These are phyloP conservation scores for Trifolium fragiferum DNA, from an alignment of 306 rosid species.

Conservation along the genomic window DNA sequence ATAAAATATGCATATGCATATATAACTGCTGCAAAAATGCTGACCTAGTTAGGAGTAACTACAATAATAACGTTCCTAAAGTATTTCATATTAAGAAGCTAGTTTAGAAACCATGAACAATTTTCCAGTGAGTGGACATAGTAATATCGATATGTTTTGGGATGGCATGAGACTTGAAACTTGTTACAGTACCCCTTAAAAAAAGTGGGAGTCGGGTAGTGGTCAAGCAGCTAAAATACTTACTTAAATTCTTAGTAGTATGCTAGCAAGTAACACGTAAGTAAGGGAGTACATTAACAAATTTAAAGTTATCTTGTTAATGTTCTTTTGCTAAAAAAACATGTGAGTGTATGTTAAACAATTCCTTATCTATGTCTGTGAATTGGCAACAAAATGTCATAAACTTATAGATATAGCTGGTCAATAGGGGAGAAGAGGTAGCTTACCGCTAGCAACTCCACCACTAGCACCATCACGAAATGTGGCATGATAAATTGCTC, in stretches of 20 bases:
- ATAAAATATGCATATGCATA: conserved; percentile 27
- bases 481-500: conserved; percentile 94
- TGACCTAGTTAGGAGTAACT: not conserved
- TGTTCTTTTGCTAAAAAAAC: not conserved
- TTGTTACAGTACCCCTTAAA: not conserved
- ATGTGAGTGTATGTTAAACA: not conserved
- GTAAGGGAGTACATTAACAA: not conserved
- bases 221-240: not conserved
- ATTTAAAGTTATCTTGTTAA: conserved; percentile 1
- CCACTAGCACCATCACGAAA: conserved; percentile 98
- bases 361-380: not conserved
- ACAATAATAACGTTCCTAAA: not conserved
- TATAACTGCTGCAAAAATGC: conserved; percentile 25
- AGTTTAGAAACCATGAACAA: conserved; percentile 18
- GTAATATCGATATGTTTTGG: conserved; percentile 4
- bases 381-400: conserved; percentile 12
- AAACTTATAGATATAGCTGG: conserved; percentile 22
- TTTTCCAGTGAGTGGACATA: conserved; percentile 11
- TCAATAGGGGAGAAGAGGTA: conserved; percentile 10
- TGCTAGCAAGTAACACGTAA: not conserved
- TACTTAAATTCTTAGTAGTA: not conserved
- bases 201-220: not conserved
- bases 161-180: not conserved
- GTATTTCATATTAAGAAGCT: conserved; percentile 24
- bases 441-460: conserved; percentile 93